Conservation (phyloP, 2,329 filamentous ascomycete species). For the Colletotrichum sp. region DNA sequence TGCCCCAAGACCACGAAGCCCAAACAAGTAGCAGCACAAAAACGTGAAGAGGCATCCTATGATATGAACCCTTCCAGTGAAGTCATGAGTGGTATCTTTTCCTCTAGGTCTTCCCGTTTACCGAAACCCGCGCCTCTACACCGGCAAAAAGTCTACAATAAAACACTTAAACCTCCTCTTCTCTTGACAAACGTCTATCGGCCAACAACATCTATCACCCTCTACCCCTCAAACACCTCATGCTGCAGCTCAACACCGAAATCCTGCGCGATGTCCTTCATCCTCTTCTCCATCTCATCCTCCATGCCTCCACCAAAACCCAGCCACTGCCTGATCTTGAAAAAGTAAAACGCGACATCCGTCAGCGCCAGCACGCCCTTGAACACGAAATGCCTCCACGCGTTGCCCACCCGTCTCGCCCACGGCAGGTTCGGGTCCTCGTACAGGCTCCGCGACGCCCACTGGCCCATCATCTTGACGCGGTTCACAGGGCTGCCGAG, state of each 20-base stretch:
- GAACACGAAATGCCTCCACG: conserved; percentile 83
- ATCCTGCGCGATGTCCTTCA: conserved; percentile 87
- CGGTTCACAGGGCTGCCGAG: conserved; percentile 89
- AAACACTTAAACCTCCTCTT: background rate
- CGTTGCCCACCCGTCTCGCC: conserved; percentile 68
- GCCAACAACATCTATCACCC: background rate
- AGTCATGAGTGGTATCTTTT: background rate
- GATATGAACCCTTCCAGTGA: background rate
- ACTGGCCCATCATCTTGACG: conserved; percentile 90
- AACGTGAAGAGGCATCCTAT: accelerated
- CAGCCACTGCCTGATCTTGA: conserved; percentile 77
- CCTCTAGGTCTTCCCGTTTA: background rate
- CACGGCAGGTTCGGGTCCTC: conserved; percentile 71
- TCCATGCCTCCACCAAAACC: conserved; percentile 87
- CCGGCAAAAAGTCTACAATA: background rate
- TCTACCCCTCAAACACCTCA: conserved; percentile 82
- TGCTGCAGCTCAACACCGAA: conserved; percentile 92
- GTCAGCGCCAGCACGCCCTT: conserved; percentile 74
- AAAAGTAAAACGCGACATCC: conserved; percentile 84
- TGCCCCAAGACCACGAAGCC: background rate
- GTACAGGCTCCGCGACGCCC: conserved; percentile 85
- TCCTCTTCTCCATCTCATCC: conserved; percentile 86
- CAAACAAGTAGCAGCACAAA: background rate
- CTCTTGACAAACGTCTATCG: background rate
- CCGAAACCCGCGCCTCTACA: background rate